A percentile compares a stretch with the other conserved stretches of the same genome.
phyloP scores from a whole-genome alignment of 352 stramenopile genomes.

The Globisporangium ultimum region DNA sequence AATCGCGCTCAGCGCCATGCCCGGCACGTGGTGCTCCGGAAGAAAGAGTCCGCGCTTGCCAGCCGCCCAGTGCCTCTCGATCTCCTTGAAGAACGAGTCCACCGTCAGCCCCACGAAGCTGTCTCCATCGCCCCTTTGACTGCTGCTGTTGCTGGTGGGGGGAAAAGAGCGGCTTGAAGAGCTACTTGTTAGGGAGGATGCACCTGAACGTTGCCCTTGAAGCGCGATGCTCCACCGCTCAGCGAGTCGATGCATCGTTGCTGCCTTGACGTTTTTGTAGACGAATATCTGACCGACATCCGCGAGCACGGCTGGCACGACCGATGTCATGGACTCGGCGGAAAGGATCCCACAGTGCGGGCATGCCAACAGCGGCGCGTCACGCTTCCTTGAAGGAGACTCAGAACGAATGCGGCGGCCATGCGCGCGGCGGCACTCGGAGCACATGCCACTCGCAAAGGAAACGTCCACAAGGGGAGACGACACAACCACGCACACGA shows the following conservation, averaged over 20 bases:
- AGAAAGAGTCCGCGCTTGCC: constrained; percentile 52
- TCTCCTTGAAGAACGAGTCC: constrained; percentile 58
- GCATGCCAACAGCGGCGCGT: constrained; percentile 31
- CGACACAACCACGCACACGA: constrained; percentile 62
- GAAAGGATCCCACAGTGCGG: constrained; percentile 53
- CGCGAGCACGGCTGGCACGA: constrained; percentile 7
- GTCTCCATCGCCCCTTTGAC: constrained; percentile 6
- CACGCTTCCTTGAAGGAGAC: constrained; percentile 9
- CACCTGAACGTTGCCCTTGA: neutral
- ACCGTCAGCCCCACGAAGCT: constrained; percentile 48
- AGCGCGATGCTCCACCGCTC: constrained; percentile 11
- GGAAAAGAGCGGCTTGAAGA: neutral
- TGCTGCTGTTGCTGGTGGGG: neutral
- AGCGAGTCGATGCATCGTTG: constrained; percentile 25
- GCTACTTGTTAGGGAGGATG: neutral
- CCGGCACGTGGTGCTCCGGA: constrained; percentile 27
- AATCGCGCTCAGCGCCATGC: constrained; percentile 57
- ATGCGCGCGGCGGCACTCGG: constrained; percentile 38
- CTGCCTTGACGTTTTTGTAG: constrained; percentile 22
- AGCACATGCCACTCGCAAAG: constrained; percentile 53
- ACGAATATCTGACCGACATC: constrained; percentile 14
- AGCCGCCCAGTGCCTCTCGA: constrained; percentile 39
- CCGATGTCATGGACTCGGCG: constrained; percentile 1
- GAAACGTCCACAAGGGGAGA: constrained; percentile 26
- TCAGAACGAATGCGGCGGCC: constrained; percentile 45